phyloP scores from a whole-genome alignment of 2,329 filamentous ascomycete species.

The Fonsecaea multimorphosa region DNA sequence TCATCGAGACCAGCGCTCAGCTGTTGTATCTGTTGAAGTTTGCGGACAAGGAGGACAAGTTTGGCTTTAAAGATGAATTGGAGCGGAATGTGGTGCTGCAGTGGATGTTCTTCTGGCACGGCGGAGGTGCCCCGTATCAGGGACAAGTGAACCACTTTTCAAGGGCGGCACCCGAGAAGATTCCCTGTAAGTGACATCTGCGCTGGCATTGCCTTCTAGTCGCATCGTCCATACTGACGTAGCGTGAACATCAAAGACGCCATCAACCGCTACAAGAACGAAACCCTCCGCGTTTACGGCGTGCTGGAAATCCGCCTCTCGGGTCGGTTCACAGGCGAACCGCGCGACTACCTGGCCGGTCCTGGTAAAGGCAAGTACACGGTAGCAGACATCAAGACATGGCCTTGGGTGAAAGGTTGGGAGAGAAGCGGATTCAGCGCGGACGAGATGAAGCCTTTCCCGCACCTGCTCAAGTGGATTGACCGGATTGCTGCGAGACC shows the following conservation, averaged over 20 bases:
- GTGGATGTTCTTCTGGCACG: conserved; percentile 62
- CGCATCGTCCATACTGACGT: background rate
- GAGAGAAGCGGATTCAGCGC: conserved; percentile 51
- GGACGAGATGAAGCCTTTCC: conserved; percentile 59
- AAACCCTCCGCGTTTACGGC: conserved; percentile 59
- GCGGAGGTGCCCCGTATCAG: conserved; percentile 42
- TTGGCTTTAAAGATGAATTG: conserved; percentile 60
- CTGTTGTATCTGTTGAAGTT: conserved; percentile 60
- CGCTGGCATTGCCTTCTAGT: background rate
- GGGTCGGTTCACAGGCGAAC: conserved; percentile 59
- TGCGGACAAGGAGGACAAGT: conserved; percentile 56
- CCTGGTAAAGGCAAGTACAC: conserved; percentile 62
- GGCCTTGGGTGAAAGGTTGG: conserved; percentile 59
- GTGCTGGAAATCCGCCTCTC: conserved; percentile 63
- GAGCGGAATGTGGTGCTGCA: conserved; percentile 58
- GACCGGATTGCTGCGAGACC: conserved; percentile 57
- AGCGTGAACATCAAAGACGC: conserved; percentile 44
- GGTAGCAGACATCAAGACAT: conserved; percentile 60
- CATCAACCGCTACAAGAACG: conserved; percentile 59
- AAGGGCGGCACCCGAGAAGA: conserved; percentile 54
- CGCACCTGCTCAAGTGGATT: conserved; percentile 60
- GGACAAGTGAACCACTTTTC: conserved; percentile 55
- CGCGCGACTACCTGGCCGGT: conserved; percentile 60
- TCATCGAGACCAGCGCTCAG: conserved; percentile 61
- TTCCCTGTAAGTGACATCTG: conserved; percentile 46